Evolutionary conservation across 2,329 filamentous ascomycete species (phyloP), one percentile per base, ranked within the genome.

Genomic region (Diaporthe batatas): DNA sequence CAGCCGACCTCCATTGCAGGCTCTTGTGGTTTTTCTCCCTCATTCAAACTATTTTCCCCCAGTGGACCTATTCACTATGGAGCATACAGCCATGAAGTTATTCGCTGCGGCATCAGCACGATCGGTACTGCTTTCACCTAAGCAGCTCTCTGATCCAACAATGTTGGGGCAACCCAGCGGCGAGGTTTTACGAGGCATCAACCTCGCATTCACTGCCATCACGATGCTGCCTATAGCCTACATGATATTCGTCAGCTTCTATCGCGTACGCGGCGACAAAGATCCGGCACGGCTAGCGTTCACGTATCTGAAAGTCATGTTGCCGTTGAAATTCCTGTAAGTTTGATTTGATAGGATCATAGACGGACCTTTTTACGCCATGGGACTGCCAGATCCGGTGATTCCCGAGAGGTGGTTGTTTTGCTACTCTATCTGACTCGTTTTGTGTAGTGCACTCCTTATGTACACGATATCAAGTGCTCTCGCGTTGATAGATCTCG

Each of bases 51-150:
- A 25, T 21, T 58, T 39, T 39, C 16, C 11, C n/a, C 55, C n/a
- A 39, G 34, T 58, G 11, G n/a, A 39, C 23, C 55, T 39, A 39
- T n/a, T 39, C 2, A 58, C 6, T n/a, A 58, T 39, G 55, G 55
- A 12, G 39, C 32, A 39, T 16, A n/a, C 12, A 34, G 10, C 12
- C 55, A 6, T 25, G n/a, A 23, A 18, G 2, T 58, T 18, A 39
- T 12, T 58, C n/a, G 55, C 55, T 58, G 55, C n/a, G 16, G 39
- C 55, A 39, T 58, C 55, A 39, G 55, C 55, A 58, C 55, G 4
- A 23, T 58, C 55, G 7, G 55, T 39, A 10, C 55, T 58, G n/a
- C 34, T 34, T 58, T 58, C n/a, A 58, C n/a, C 55, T 39, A 18
- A 39, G 55, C 21, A 58, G 34, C 55, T 16, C 55, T 58, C 55